A percentile compares a stretch with the other conserved stretches of the same genome.
Conservation (phyloP, 352 stramenopile species). For the Globisporangium echinulatum region DNA sequence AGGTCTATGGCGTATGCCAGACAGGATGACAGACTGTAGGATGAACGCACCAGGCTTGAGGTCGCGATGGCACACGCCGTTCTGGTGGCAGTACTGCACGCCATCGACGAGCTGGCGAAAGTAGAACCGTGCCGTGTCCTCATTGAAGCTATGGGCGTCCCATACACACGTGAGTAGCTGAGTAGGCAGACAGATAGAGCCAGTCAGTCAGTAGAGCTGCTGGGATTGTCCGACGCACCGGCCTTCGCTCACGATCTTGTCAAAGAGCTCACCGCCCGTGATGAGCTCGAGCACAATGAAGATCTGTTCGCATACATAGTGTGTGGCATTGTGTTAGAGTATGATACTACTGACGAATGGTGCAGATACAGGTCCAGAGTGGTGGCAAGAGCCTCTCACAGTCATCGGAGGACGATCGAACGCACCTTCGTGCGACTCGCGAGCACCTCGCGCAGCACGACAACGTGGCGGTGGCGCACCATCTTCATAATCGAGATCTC, state of each 20-base stretch:
- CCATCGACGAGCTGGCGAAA: slow-evolving; percentile 97
- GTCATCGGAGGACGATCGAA: no score
- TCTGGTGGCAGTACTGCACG: slow-evolving; percentile 96
- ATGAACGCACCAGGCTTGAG: slow-evolving; percentile 85
- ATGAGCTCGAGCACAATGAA: slow-evolving; percentile 94
- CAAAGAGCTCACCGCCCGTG: slow-evolving; percentile 88
- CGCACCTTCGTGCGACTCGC: slow-evolving; percentile 93
- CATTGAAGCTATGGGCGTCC: slow-evolving; percentile 73
- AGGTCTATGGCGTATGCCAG: no score
- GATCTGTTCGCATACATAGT: slow-evolving; percentile 58
- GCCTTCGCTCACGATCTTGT: slow-evolving; percentile 96
- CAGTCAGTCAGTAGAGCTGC: no score
- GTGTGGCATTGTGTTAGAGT: no score
- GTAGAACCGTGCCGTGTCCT: slow-evolving; percentile 96
- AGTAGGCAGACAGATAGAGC: no score
- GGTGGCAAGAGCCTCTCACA: no score
- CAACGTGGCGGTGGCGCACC: slow-evolving; percentile 86
- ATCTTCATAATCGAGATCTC: slow-evolving; percentile 99
- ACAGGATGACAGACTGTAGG: no score
- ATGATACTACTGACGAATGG: no score
- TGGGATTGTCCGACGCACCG: slow-evolving; percentile 22
- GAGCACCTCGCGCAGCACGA: slow-evolving; percentile 86
- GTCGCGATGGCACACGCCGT: slow-evolving; percentile 96
- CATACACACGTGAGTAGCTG: neutral
- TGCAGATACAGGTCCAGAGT: neutral